These are phyloP conservation scores for Rusavskia elegans DNA, from an alignment of 495 filamentous ascomycete genomes.

Conservation along the genomic window DNA sequence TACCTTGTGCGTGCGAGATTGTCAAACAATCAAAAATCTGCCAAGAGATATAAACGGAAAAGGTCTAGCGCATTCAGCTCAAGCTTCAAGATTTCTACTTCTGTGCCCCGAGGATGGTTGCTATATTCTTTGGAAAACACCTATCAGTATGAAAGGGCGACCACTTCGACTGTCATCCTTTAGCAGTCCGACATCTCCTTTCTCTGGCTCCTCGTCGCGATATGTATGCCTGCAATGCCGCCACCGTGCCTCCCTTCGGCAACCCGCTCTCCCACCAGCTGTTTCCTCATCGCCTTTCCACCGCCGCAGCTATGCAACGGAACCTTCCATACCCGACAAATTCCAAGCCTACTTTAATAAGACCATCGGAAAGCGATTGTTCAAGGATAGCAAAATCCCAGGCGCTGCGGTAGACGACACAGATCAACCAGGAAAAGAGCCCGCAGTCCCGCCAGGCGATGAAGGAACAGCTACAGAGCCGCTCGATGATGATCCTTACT, in stretches of 20 bases:
- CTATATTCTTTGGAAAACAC: no score
- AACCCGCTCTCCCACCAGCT: background rate
- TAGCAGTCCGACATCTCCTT: background rate
- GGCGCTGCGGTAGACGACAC: conserved; percentile 27
- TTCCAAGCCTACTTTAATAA: conserved; percentile 27
- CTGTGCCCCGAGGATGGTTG: no score
- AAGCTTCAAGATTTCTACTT: no score
- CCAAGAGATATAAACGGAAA: background rate
- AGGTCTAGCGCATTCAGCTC: background rate
- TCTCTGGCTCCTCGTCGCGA: background rate
- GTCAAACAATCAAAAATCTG: no score
- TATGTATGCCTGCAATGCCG: conserved; percentile 16
- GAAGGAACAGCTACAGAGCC: background rate
- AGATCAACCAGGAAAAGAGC: conserved; percentile 33
- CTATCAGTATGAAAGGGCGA: no score
- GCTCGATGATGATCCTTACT: conserved; percentile 16
- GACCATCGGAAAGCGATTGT: conserved; percentile 34
- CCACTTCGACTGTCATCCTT: background rate
- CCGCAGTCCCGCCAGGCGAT: conserved; percentile 9
- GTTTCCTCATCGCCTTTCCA: background rate
- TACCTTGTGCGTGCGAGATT: background rate
- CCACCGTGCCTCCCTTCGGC: conserved; percentile 1
- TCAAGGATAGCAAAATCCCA: conserved; percentile 36
- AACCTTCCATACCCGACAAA: conserved; percentile 1
- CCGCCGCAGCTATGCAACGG: conserved; percentile 7